These are phyloP conservation scores for Lipomyces sp. DNA, from an alignment of 805 yeast species.

Conservation along the genomic window DNA sequence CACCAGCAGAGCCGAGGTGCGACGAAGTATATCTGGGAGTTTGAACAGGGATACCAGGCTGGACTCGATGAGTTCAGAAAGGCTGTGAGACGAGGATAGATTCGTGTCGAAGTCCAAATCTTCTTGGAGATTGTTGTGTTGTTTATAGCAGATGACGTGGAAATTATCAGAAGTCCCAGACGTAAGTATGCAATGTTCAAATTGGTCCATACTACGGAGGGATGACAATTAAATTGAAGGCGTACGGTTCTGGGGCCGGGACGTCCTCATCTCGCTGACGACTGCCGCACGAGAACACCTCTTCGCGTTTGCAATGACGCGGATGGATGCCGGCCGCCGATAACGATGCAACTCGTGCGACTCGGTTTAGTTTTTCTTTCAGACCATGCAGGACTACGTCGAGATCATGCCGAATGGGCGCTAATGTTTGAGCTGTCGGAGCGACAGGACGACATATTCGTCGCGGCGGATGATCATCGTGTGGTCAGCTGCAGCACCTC, in stretches of 20 bases:
- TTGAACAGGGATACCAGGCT: slow-evolving; percentile 77
- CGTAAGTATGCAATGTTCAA: too few species aligned
- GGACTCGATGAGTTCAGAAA: slow-evolving; percentile 50
- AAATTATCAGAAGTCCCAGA: too few species aligned
- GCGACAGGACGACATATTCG: slow-evolving; percentile 81
- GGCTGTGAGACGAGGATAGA: slow-evolving; percentile 6
- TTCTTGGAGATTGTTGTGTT: too few species aligned
- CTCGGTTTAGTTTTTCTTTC: slow-evolving; percentile 93
- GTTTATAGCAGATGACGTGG: too few species aligned
- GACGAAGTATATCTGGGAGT: slow-evolving; percentile 72
- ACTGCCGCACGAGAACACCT: slow-evolving; percentile 81
- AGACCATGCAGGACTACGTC: slow-evolving; percentile 82
- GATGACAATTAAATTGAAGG: too few species aligned
- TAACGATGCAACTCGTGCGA: slow-evolving; percentile 96
- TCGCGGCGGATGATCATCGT: slow-evolving; percentile 61
- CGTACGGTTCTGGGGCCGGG: slow-evolving; percentile 99
- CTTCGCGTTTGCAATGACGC: slow-evolving; percentile 79
- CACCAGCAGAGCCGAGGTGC: slow-evolving; percentile 57
- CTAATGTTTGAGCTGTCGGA: slow-evolving; percentile 69
- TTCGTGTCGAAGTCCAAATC: too few species aligned
- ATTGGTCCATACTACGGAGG: too few species aligned
- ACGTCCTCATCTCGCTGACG: slow-evolving; percentile 77
- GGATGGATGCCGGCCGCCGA: slow-evolving; percentile 89
- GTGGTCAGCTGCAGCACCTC: slow-evolving; percentile 73
- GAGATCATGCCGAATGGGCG: slow-evolving; percentile 58